Evolutionary conservation across 1,139 yeast genomes (phyloP).

Genomic region (Blastobotrys proliferans): DNA sequence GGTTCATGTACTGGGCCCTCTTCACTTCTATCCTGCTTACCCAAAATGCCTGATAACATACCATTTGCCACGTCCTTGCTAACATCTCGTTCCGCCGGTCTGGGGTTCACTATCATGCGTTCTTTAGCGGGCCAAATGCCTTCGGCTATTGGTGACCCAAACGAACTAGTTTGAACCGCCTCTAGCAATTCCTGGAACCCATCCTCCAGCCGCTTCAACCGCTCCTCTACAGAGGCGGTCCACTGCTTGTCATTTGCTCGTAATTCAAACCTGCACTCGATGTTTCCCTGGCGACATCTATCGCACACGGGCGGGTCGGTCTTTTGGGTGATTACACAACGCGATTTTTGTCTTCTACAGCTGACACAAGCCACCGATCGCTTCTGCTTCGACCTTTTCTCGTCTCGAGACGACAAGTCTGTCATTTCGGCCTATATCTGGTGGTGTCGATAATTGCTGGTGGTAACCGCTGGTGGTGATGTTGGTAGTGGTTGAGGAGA

Average conservation of each 20-base stretch:
- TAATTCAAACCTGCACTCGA: constrained; percentile 23
- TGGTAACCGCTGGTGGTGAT: no score
- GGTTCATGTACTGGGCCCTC: not conserved
- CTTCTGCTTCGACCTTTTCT: constrained; percentile 16
- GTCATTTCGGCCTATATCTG: no score
- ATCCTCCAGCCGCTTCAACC: constrained; percentile 19
- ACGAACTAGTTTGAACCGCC: not conserved
- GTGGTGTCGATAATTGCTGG: no score
- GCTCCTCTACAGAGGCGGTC: constrained; percentile 19
- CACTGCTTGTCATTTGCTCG: constrained; percentile 21
- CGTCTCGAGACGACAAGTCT: no score
- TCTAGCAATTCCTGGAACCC: constrained; percentile 16
- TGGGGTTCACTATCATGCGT: not conserved
- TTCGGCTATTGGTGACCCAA: constrained; percentile 8
- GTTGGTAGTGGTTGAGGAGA: no score
- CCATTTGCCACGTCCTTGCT: constrained; percentile 3
- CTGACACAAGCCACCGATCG: constrained; percentile 24
- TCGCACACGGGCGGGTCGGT: constrained; percentile 24
- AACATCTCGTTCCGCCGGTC: not conserved
- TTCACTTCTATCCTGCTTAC: not conserved
- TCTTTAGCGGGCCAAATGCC: not conserved
- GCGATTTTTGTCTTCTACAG: constrained; percentile 24
- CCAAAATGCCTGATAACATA: constrained; percentile 10
- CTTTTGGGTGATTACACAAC: constrained; percentile 22
- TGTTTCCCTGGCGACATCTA: constrained; percentile 21